Evolutionary conservation across 1,284 basidiomycete genomes (phyloP).

Genomic region (Moniliella sp.): DNA sequence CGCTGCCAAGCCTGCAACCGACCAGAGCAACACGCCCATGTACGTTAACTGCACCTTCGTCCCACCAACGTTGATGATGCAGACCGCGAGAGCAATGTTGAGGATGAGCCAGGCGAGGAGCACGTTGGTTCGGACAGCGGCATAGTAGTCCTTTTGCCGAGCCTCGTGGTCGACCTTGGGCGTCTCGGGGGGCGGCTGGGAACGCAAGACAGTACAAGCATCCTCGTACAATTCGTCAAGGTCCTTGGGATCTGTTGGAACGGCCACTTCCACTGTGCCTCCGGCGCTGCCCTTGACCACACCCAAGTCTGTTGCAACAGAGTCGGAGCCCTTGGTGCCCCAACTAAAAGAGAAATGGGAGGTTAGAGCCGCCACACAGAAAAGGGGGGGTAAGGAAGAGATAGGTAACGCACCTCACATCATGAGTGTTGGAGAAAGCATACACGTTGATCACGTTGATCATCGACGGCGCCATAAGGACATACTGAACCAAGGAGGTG

Average conservation of each 20-base stretch:
- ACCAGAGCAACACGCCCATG: too few relatives aligned
- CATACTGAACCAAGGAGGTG: slow-evolving; percentile 26
- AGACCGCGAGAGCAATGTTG: background rate
- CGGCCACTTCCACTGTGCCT: slow-evolving; percentile 17
- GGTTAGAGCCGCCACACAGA: too few relatives aligned
- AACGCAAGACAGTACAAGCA: slow-evolving; percentile 23
- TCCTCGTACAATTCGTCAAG: slow-evolving; percentile 29
- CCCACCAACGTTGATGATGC: background rate
- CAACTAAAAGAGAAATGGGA: too few relatives aligned
- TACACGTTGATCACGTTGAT: slow-evolving; percentile 32
- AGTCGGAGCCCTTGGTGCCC: slow-evolving; percentile 31
- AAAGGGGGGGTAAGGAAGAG: too few relatives aligned
- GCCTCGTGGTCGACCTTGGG: slow-evolving; percentile 12
- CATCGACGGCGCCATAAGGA: slow-evolving; percentile 26
- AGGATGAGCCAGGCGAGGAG: slow-evolving; percentile 1
- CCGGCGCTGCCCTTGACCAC: slow-evolving; percentile 9
- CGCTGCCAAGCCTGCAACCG: too few relatives aligned
- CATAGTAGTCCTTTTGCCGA: slow-evolving; percentile 19
- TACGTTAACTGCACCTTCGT: background rate
- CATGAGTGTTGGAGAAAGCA: slow-evolving; percentile 7
- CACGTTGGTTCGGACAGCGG: slow-evolving; percentile 6
- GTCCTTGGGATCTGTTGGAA: slow-evolving; percentile 26
- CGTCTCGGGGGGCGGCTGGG: slow-evolving; percentile 9
- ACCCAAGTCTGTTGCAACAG: slow-evolving; percentile 20
- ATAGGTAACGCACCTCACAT: too few relatives aligned